phyloP scores from a whole-genome alignment of 2,329 filamentous ascomycete species.

The Tolypocladium paradoxum region DNA sequence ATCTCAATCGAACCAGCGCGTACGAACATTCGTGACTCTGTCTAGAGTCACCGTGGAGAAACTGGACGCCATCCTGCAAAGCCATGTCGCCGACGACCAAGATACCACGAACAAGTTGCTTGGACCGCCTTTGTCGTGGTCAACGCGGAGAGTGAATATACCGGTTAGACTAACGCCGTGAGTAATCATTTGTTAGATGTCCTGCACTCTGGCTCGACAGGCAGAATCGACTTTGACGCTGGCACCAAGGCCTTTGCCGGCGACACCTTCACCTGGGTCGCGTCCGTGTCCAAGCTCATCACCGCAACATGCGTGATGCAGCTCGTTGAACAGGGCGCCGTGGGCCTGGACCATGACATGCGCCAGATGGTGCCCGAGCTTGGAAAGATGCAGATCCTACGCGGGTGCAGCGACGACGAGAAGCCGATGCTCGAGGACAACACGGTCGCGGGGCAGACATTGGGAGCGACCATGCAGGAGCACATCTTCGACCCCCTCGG shows the following conservation, averaged over 20 bases:
- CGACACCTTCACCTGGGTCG: slow-evolving; percentile 24
- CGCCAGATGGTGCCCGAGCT: slow-evolving; percentile 23
- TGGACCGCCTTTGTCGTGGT: slow-evolving; percentile 25
- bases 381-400: slow-evolving; percentile 20
- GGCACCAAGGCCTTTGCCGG: slow-evolving; percentile 18
- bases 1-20: no score
- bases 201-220: slow-evolving; percentile 25
- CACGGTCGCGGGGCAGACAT: slow-evolving; percentile 20
- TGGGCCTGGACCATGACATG: slow-evolving; percentile 26
- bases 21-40: no score
- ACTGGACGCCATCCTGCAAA: slow-evolving; percentile 17
- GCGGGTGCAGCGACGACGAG: slow-evolving; percentile 23
- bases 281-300: slow-evolving; percentile 31
- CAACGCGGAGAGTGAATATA: slow-evolving; percentile 16
- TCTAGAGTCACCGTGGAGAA: slow-evolving; percentile 15
- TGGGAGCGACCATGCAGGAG: slow-evolving; percentile 26
- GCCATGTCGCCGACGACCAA: slow-evolving; percentile 15
- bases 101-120: slow-evolving; percentile 22
- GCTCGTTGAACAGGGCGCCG: slow-evolving; percentile 22
- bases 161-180: background rate
- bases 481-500: slow-evolving; percentile 25
- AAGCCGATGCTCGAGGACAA: slow-evolving; percentile 27
- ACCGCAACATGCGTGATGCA: slow-evolving; percentile 27
- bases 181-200: slow-evolving; percentile 12
- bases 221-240: slow-evolving; percentile 18